A percentile compares a stretch with the other conserved stretches of the same genome.
phyloP scores from a whole-genome alignment of 164 flowering plant genomes.

The Tinospora cordifolia region DNA sequence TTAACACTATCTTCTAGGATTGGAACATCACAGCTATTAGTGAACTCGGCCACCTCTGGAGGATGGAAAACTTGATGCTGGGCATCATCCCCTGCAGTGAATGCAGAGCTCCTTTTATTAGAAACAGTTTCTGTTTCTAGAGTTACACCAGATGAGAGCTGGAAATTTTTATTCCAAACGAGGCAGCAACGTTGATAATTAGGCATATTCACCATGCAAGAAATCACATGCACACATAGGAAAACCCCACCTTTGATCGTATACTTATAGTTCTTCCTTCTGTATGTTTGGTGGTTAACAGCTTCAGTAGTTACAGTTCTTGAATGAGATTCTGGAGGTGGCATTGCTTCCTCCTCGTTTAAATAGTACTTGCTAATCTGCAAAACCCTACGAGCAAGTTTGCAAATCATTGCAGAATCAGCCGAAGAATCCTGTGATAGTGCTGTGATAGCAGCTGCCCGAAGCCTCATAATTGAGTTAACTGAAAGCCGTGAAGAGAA shows the following conservation, averaged over 20 bases:
- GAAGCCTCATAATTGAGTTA: constrained; percentile 65
- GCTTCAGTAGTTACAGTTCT: constrained; percentile 18
- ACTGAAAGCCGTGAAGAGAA: constrained; percentile 82
- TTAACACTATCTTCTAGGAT: constrained; percentile 11
- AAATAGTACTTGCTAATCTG: constrained; percentile 26
- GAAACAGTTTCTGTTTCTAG: constrained; percentile 8
- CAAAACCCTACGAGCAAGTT: constrained; percentile 53
- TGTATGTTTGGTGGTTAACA: constrained; percentile 6
- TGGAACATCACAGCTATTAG: constrained; percentile 4
- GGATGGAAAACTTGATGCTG: constrained; percentile 21
- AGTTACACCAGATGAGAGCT: constrained; percentile 10
- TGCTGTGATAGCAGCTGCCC: constrained; percentile 62
- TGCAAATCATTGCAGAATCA: constrained; percentile 45
- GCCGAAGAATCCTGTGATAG: constrained; percentile 47
- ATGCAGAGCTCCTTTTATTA: constrained; percentile 9
- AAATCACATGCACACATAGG: constrained; percentile 17
- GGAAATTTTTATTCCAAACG: constrained; percentile 3
- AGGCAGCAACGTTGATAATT: neutral
- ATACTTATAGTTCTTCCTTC: constrained; percentile 18
- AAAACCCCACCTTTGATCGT: constrained; percentile 18
- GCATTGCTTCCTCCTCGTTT: constrained; percentile 11
- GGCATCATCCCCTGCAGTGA: constrained; percentile 32
- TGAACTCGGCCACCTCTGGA: constrained; percentile 9
- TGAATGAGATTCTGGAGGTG: constrained; percentile 17
- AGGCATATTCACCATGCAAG: constrained; percentile 19